Base-by-base conservation (phyloP, 768 basidiomycete species). In the Psilocybe cubensis region DNA sequence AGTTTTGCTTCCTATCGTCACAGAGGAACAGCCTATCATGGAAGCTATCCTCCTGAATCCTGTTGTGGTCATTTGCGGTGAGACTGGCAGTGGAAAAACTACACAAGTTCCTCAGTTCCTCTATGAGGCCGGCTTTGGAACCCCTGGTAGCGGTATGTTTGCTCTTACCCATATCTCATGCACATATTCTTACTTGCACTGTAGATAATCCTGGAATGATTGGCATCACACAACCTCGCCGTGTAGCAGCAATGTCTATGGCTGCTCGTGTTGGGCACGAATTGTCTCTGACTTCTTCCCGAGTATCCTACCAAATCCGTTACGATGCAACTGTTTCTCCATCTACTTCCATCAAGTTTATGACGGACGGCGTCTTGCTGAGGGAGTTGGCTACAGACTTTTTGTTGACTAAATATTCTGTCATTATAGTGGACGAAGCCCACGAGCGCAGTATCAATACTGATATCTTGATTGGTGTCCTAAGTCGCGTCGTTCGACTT, bases 371-470 rank as follows among this genome's bases (percentile, higher is more conserved):
- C 76, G 94, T 99, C 24, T 77, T 99, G 29, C 78, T 99, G 14
- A 88, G 97, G 54, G 97, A 99, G 72, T 78, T 98, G 20, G 89
- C 94, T 0, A 84, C 85, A 11, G 96, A 99, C 68, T 97, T 99
- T 72, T 72, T 98, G n/a, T 79, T 99, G n/a, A 84, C 77, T 42
- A 92, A 89, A 71, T 99, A 99, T 70, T 94, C 92, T 5, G 89
- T 97, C 24, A 87, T 99, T 59, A 89, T 98, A 57, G 92, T 99
- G 55, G 97, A 99, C 61, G 97, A 99, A 71, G 97, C 97, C 0
- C 97, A 99, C 71, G 97, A 99, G 73, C 78, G 97, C 58, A 97
- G 94, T 66, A 92, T 98, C 80, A 98, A 98, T 67, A 98, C 97
- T 3, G 97, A 99, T 71, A 94, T 99, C 48, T 78, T 98, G 38